Conservation (phyloP, 768 basidiomycete species). For the Gelatoporia subvermispora region DNA sequence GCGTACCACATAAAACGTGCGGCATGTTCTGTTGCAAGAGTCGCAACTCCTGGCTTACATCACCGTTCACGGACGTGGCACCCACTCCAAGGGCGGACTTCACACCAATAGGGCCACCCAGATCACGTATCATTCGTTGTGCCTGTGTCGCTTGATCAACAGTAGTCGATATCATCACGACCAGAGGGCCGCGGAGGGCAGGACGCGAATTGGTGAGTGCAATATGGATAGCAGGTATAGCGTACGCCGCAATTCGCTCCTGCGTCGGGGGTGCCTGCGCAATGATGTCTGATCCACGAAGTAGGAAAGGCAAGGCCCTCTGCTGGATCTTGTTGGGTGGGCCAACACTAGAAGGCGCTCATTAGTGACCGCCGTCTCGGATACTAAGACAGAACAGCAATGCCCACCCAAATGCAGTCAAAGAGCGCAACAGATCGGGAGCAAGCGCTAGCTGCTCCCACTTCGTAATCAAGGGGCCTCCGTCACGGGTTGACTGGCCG, state of each 20-base stretch:
- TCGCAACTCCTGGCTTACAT: constrained; percentile 70
- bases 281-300: constrained; percentile 93
- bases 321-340: constrained; percentile 99
- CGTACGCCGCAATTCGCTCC: constrained; percentile 96
- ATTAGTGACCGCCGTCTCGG: constrained; percentile 1
- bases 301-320: constrained; percentile 90
- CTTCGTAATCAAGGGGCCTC: constrained; percentile 82
- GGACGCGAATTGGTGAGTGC: constrained; percentile 64
- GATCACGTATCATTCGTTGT: constrained; percentile 89
- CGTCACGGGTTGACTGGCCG: constrained; percentile 51
- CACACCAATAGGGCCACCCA: constrained; percentile 91
- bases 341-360: constrained; percentile 58
- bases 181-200: constrained; percentile 74
- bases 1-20: constrained; percentile 94
- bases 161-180: constrained; percentile 94
- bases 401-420: constrained; percentile 90
- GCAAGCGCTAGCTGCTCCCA: constrained; percentile 92
- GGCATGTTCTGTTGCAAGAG: constrained; percentile 88
- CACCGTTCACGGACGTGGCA: constrained; percentile 54
- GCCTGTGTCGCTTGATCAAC: constrained; percentile 99
- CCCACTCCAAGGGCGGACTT: constrained; percentile 87
- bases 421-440: constrained; percentile 81
- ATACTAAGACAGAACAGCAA: constrained; percentile 1
- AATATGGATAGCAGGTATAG: constrained; percentile 85
- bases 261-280: constrained; percentile 98